phyloP scores from a whole-genome alignment of 1,139 yeast genomes.

The Nakaseomyces nivariensis region DNA sequence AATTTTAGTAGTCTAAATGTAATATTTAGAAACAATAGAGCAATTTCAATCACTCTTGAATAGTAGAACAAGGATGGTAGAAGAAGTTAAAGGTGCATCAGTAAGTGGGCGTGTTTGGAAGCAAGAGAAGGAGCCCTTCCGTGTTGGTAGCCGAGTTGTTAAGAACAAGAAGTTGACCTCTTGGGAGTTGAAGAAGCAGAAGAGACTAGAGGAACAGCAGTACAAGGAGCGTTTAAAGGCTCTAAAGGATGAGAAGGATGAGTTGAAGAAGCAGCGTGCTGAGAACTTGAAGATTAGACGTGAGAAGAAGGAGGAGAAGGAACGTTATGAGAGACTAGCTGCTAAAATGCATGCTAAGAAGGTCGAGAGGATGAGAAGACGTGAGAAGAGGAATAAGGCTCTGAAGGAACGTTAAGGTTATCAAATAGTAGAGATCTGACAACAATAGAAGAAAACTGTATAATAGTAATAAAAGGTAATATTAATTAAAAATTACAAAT shows the following conservation, averaged over 20 bases:
- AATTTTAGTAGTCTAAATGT: too few relatives aligned
- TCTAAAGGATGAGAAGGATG: conserved; percentile 54
- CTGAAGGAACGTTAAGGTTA: conserved; percentile 49
- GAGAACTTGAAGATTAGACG: conserved; percentile 53
- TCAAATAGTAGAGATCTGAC: not conserved
- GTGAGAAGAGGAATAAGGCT: conserved; percentile 72
- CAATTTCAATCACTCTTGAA: too few relatives aligned
- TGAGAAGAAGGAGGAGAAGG: conserved; percentile 63
- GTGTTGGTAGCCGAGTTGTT: conserved; percentile 30
- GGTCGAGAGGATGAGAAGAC: conserved; percentile 68
- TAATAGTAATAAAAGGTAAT: not conserved
- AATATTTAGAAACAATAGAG: too few relatives aligned
- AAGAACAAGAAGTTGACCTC: conserved; percentile 29
- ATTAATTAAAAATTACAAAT: not conserved
- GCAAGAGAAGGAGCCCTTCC: conserved; percentile 40
- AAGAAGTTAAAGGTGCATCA: conserved; percentile 32
- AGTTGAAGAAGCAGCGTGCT: conserved; percentile 40
- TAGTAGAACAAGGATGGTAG: conserved; percentile 2
- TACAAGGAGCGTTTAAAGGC: conserved; percentile 39
- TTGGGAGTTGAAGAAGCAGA: conserved; percentile 33
- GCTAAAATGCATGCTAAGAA: conserved; percentile 69
- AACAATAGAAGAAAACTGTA: not conserved
- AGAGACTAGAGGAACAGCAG: conserved; percentile 33
- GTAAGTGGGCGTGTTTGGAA: conserved; percentile 53
- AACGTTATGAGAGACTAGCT: conserved; percentile 61